Conservation (phyloP, 1,139 yeast species). For the Taphrina pruni region DNA sequence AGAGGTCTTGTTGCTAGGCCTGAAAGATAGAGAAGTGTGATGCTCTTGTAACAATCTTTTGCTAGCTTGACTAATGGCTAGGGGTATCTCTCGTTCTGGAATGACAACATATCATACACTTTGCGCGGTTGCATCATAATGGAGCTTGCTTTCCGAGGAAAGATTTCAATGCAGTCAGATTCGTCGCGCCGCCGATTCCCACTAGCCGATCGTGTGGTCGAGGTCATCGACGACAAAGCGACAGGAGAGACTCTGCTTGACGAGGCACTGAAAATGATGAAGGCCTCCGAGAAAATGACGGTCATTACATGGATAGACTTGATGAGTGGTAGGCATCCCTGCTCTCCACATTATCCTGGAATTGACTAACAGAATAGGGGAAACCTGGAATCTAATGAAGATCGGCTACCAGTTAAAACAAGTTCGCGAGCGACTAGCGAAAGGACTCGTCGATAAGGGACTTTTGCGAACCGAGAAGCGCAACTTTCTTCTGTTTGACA, state of each 20-base stretch:
- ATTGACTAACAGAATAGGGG: constrained; percentile 52
- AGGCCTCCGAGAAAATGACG: constrained; percentile 78
- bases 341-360: no score
- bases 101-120: constrained; percentile 94
- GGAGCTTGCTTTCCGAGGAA: constrained; percentile 89
- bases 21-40: constrained; percentile 77
- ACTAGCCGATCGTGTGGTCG: constrained; percentile 81
- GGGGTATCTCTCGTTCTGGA: constrained; percentile 96
- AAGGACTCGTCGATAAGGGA: constrained; percentile 98
- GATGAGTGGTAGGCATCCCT: constrained; percentile 62
- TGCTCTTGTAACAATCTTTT: background rate
- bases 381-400: constrained; percentile 96
- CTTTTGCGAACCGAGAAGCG: constrained; percentile 92
- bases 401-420: constrained; percentile 94
- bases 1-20: constrained; percentile 88
- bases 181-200: constrained; percentile 92
- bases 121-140: constrained; percentile 90
- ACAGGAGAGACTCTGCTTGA: constrained; percentile 96
- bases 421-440: constrained; percentile 93
- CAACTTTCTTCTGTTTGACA: constrained; percentile 90
- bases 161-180: constrained; percentile 86
- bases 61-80: constrained; percentile 19
- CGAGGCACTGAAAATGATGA: constrained; percentile 90
- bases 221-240: constrained; percentile 80
- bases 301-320: constrained; percentile 94